Base-by-base conservation (phyloP, 176 grass and related monocot genomes). In the Carex scoparia region DNA sequence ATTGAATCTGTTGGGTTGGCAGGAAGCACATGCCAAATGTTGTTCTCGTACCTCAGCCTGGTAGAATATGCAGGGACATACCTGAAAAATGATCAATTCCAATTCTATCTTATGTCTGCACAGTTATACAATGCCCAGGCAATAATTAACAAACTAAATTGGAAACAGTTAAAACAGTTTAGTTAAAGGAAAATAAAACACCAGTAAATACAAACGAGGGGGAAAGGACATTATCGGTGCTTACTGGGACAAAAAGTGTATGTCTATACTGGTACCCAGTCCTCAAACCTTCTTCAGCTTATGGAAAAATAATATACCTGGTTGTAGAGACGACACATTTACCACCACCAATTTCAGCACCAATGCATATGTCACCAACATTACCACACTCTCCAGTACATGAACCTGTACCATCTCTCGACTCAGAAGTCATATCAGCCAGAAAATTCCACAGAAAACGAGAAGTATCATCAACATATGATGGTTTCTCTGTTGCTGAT, bases 371-470 rank as follows among this genome's bases (percentile, higher is more conserved):
- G 79, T 99, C 90, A 80, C 77, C 75, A 40, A 85, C 85, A 62
- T 82, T 82, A 64, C n/a, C 55, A 66, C 96, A 99, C 61, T 89
- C 84, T 31, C 93, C 91, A 58, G 86, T 91, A 85, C 96, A 99
- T 4, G 88, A 91, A 84, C 56, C 91, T 63, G 14, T 84, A 82
- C 84, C 89, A 66, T 63, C 62, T 59, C 69, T 72, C 35, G 46
- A 51, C 79, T 15, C 82, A 84, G 89, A 85, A 61, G 93, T 91
- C 86, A 82, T 88, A 55, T 95, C 90, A 64, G 89, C 93, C 71
- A 99, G 79, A 66, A 95, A 99, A 83, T 95, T 99, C 96, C 96
- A 99, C 35, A 95, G 61, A 88, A 99, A 99, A 51, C 93, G 89
- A 62, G 96, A 91, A n/a, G 87, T 92, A 88, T 99, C 96, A 89